Base-by-base conservation (phyloP, 495 filamentous ascomycete species). In the Aspergillus ostianus region DNA sequence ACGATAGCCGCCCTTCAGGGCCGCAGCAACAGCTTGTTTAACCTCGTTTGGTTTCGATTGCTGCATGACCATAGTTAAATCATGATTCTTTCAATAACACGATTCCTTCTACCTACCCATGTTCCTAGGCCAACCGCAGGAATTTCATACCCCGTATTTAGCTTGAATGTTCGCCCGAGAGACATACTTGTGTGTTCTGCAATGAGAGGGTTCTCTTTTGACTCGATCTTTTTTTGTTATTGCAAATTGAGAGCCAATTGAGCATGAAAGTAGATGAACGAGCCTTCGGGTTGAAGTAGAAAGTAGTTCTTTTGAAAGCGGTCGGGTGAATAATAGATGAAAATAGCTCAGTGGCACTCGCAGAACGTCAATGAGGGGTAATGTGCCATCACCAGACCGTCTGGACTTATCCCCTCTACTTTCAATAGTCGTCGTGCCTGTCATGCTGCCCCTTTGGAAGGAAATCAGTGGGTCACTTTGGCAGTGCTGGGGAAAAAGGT, bases 51-150 rank as follows among this genome's bases (percentile, higher is more conserved):
- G 57, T 18, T 55, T 63, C 2, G 62, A 73, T 65, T 87, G 85
- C 87, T 64, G 23, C 27, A 10, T 18, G 44, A 45, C 1, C 3
- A 20, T 10, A 21, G 44, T 46, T 47, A 47, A 47, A 1, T 10
- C 15, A n/a, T 47, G 12, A 1, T 47, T n/a, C 20, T 17, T 12
- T 47, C 20, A 15, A n/a, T 47, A 15, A 21, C 1, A 12, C 2
- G 46, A 6, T 6, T 7, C 23, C 9, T 51, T 51, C 8, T 27
- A 41, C 56, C 1, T 56, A 63, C 61, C 61, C 87, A 90, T 2
- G 87, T 90, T 1, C 87, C 87, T 13, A 90, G 80, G 36, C 88
- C 87, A 54, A 89, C 70, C 41, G 81, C 82, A n/a, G 88, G 88
- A 56, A 91, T 90, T 60, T 81, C 75, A 64, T 72, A 78, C 20